Evolutionary conservation across 1,284 basidiomycete genomes (phyloP), one percentile per base, ranked within the genome.

Genomic region (Melampsora medusae): DNA sequence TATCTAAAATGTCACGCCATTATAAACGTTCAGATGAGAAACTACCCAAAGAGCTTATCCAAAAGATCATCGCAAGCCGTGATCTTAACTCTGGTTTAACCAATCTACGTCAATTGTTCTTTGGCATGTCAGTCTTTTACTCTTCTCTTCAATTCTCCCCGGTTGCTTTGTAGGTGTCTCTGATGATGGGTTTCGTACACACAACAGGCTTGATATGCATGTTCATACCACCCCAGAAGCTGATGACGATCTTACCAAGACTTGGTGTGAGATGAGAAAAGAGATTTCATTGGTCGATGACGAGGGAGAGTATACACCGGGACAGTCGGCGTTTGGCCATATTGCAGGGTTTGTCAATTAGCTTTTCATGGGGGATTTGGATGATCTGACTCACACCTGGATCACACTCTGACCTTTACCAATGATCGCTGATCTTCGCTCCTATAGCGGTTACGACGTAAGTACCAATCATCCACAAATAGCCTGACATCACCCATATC

Each of bases 61-160:
- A 88, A 59, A 91, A 90, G 83, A 87, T 93, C 76, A 87, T 93
- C 80, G 87, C 90, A 82, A 91, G 90, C 80, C 90, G 90, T 77
- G 90, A 91, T 78, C 88, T 91, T 79, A 91, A 92, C 78, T 87
- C 91, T 60, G 92, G 91, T 1, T 82, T 93, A 42, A 90, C 88
- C 83, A 91, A 91, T 83, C 86, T 92, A 19, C 88, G 90, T 35
- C 91, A 92, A 81, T 84, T 92, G 14, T 92, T 92, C 86, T 91
- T 91, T 79, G 91, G 64, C 6, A 60, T 67, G 70, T 73, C 22
- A 22, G 70, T 65, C 19, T 50, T 31, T 66, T 42, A 16, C 17
- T 48, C 42, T 46, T 25, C 19, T 38, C n/a, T 65, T 16, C 28
- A 19, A 62, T 12, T 60, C 60, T 38, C 50, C 33, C 50, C 33